phyloP scores from a whole-genome alignment of 177 flowering plant species.

The Vitis hybrid region DNA sequence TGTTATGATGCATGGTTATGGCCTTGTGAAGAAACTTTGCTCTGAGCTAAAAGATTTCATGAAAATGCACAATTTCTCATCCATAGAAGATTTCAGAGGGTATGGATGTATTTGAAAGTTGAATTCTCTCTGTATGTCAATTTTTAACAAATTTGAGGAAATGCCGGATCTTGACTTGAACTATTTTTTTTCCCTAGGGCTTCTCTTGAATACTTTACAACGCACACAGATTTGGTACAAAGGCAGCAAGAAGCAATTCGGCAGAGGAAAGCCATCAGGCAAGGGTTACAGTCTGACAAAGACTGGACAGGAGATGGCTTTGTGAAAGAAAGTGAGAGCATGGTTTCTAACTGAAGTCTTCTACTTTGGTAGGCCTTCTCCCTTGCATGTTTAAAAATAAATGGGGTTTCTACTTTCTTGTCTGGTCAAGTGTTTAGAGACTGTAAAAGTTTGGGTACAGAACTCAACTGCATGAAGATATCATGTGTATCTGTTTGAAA shows the following conservation, averaged over 20 bases:
- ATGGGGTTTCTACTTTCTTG: not conserved
- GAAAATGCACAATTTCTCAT: constrained; percentile 81
- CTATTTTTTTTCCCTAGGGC: constrained; percentile 36
- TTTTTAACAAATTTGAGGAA: not conserved
- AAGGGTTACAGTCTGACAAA: constrained; percentile 87
- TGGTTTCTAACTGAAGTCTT: constrained; percentile 70
- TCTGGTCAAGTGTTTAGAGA: not conserved
- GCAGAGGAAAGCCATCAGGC: constrained; percentile 71
- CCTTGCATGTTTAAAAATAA: constrained; percentile 8
- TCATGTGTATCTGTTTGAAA: not conserved
- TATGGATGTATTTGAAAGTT: constrained; percentile 19
- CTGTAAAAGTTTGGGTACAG: not conserved
- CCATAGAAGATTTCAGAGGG: constrained; percentile 96
- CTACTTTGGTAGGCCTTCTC: not conserved
- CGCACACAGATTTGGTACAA: constrained; percentile 80
- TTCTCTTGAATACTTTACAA: constrained; percentile 84
- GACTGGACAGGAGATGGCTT: constrained; percentile 99
- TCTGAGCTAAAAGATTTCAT: constrained; percentile 87
- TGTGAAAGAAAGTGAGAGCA: constrained; percentile 86
- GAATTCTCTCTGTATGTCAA: not conserved
- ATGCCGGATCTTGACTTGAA: not conserved
- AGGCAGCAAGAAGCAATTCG: constrained; percentile 81
- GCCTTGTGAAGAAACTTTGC: constrained; percentile 79
- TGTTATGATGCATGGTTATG: constrained; percentile 99
- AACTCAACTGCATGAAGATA: not conserved